These are phyloP conservation scores for Tylopilus sp. DNA, from an alignment of 1,284 basidiomycete genomes.

Conservation along the genomic window DNA sequence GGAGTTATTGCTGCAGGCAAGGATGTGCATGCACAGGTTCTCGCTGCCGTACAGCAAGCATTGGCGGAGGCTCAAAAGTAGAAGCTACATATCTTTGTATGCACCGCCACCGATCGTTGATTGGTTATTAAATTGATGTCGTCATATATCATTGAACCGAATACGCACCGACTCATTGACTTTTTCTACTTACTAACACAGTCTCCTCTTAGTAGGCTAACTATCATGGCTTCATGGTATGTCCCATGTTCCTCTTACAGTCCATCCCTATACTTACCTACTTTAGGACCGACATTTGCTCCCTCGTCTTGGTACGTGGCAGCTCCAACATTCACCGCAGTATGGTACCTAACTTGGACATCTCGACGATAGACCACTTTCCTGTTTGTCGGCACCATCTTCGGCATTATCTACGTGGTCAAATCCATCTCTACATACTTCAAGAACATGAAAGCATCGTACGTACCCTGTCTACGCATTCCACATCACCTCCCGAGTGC, in stretches of 20 bases:
- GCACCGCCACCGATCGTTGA: not conserved
- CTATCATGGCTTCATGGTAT: constrained; percentile 40
- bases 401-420: constrained; percentile 50
- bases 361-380: constrained; percentile 51
- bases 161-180: not conserved
- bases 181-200: no score
- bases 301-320: constrained; percentile 49
- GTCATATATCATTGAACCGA: not conserved
- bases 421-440: constrained; percentile 52
- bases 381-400: constrained; percentile 55
- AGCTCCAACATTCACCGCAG: no score
- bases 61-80: constrained; percentile 53
- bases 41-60: constrained; percentile 82
- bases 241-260: not conserved
- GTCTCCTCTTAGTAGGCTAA: no score
- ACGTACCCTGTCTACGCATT: constrained; percentile 4
- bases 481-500: not conserved
- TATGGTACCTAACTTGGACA: no score
- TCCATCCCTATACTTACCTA: not conserved
- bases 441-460: constrained; percentile 61
- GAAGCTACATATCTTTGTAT: not conserved
- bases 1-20: constrained; percentile 87
- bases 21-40: constrained; percentile 72
- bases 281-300: constrained; percentile 53
- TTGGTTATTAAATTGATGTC: no score